Base-by-base conservation (phyloP, 352 stramenopile species). In the Pythium aquatile region DNA sequence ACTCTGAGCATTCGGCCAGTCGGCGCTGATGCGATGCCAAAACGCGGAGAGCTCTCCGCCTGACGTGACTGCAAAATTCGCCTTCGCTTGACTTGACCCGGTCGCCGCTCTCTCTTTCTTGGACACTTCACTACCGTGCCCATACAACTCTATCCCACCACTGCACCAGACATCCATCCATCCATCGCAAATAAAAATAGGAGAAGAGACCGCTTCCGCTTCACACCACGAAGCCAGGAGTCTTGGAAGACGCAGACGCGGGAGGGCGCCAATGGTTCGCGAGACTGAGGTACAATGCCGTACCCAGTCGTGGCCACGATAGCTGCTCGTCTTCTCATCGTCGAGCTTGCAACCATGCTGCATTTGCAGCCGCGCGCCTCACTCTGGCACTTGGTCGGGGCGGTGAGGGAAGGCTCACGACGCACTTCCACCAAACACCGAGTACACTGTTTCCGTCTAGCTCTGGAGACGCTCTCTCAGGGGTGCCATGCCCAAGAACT, bases 401-500 rank as follows among this genome's bases (percentile, higher is more conserved):
- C 33, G 29, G 53, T 42, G 24, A 47, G 53, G 44, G 49, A 67
- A 53, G 40, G 40, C 44, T 30, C 8, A 33, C 30, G 16, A 51
- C 32, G 32, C 53, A 48, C 53, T 57, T 58, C 46, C 46, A 55
- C 55, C 46, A 39, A 51, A 58, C 51, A 56, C 54, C 44, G 7
- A 44, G 47, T 44, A 33, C 48, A 33, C 37, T 26, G 17, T 28
- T 14, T 51, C 17, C 32, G 20, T 29, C 62, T 70, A 70, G 33
- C 63, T 65, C 32, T 70, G 63, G 30, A 70, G 42, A 32, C 63
- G 63, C 20, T 70, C 55, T 61, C 62, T 60, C 63, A 65, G 51
- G 11, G 55, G 63, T 20, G 56, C 57, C 60, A 66, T 61, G 20
- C 58, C 44, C 56, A 87, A 66, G 63, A 87, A 87, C 63, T 87